A percentile compares a stretch with the other conserved stretches of the same genome.
These are phyloP conservation scores for Trichaptum fuscoviolaceum DNA, from an alignment of 768 basidiomycete species.

Conservation along the genomic window DNA sequence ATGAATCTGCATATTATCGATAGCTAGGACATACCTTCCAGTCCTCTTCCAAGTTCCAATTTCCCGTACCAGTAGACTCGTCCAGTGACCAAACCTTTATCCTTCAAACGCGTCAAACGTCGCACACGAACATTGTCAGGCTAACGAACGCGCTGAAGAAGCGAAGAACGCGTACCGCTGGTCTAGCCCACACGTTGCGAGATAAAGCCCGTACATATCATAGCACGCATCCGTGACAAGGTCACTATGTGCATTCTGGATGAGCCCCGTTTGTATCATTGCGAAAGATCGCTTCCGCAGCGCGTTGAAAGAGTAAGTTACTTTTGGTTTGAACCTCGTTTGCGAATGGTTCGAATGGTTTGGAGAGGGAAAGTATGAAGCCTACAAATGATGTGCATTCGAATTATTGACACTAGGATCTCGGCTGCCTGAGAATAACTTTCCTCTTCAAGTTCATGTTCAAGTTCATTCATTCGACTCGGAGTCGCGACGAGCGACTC, in stretches of 20 bases:
- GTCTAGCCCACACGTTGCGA: conserved; percentile 80
- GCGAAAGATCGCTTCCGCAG: background rate
- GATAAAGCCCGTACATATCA: conserved; percentile 81
- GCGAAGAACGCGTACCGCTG: conserved; percentile 50
- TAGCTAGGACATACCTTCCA: conserved; percentile 65
- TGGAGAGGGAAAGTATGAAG: background rate
- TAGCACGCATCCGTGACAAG: conserved; percentile 83
- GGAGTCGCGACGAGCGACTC: background rate
- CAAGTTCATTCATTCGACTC: background rate
- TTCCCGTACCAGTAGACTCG: conserved; percentile 49
- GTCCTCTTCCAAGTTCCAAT: conserved; percentile 77
- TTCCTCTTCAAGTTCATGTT: background rate
- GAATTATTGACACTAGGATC: background rate
- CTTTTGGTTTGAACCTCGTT: no score
- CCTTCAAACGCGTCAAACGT: conserved; percentile 28
- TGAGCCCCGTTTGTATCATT: conserved; percentile 79
- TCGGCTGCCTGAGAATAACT: background rate
- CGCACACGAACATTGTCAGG: conserved; percentile 6
- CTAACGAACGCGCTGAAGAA: conserved; percentile 15
- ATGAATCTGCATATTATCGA: conserved; percentile 3
- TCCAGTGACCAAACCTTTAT: conserved; percentile 86
- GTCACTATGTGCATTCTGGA: conserved; percentile 73
- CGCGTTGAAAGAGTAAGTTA: background rate
- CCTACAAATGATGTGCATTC: background rate
- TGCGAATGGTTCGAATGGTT: no score